Evolutionary conservation across 176 grass and related monocot genomes (phyloP), one percentile per base, ranked within the genome.

Genomic region (Saccharum officinarum): DNA sequence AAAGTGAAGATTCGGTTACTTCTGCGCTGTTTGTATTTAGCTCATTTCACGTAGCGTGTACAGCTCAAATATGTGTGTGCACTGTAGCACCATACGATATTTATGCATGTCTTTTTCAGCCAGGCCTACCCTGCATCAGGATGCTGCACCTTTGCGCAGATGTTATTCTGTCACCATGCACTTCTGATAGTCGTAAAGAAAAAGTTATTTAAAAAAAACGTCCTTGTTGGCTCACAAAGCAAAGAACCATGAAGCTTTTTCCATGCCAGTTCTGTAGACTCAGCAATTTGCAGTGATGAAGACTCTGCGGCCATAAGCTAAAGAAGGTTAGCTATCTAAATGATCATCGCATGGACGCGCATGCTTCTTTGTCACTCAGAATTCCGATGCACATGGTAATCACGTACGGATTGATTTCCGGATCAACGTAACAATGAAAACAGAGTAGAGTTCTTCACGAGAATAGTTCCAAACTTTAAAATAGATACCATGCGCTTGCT

Each of bases 101-200:
- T 38, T 44, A 3, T 8, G 6, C 22, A 22, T 6, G 40, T 28
- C 20, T 41, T 65, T 46, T 33, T 66, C 15, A 47, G 26, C 25
- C 61, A 18, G 40, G 28, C 42, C 23, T 31, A 49, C 42, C 3
- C 45, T 49, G 16, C 46, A 1, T 20, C 42, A 80, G 78, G 17
- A 33, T 50, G 63, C 62, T 80, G 78, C 16, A 50, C 78, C 78
- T 80, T 31, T 49, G 18, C 1, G 42, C 9, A n/a, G 59, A 13
- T 40, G n/a, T 36, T 66, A 33, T 47, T 31, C 39, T 31, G 60
- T 66, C 25, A 22, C 62, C 65, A 81, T 81, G 79, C 30, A 39
- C 65, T 54, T 81, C 64, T 40, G 79, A 66, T 55, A 38, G 79
- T 81, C 31, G 7, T 18, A 69, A 69, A 69, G 31, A 69, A 54